Evolutionary conservation across 2,329 filamentous ascomycete genomes (phyloP).

Genomic region (Pseudocercospora ulei): DNA sequence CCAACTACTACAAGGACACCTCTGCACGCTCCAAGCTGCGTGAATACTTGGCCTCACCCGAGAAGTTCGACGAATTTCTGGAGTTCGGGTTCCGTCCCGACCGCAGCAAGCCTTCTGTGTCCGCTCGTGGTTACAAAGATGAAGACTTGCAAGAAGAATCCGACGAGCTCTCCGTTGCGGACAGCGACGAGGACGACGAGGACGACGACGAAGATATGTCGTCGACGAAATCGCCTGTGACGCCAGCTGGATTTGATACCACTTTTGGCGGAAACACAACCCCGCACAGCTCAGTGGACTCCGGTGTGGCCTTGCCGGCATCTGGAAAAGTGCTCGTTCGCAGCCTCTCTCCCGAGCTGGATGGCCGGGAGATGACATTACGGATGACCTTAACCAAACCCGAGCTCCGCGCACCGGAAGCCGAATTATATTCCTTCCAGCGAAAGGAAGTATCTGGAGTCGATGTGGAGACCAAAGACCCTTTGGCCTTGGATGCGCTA

Average conservation of each 20-base stretch:
- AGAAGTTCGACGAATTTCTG: slow-evolving; percentile 91
- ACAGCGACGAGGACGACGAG: slow-evolving; percentile 18
- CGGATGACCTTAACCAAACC: slow-evolving; percentile 90
- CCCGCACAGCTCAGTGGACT: slow-evolving; percentile 34
- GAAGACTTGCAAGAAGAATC: slow-evolving; percentile 8
- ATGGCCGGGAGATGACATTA: slow-evolving; percentile 74
- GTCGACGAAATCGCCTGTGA: slow-evolving; percentile 8
- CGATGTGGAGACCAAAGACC: slow-evolving; percentile 37
- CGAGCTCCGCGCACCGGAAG: slow-evolving; percentile 68
- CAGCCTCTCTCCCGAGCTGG: slow-evolving; percentile 17
- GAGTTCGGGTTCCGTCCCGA: slow-evolving; percentile 65
- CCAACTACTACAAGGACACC: slow-evolving; percentile 74
- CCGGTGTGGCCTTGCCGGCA: slow-evolving; percentile 29
- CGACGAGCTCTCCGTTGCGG: slow-evolving; percentile 13
- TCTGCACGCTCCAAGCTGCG: slow-evolving; percentile 78
- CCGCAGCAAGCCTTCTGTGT: slow-evolving; percentile 5
- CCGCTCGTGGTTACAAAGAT: slow-evolving; percentile 21
- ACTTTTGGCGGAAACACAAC: slow-evolving; percentile 3
- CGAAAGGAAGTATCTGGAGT: slow-evolving; percentile 20
- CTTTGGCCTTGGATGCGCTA: slow-evolving; percentile 48
- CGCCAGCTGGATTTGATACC: slow-evolving; percentile 14
- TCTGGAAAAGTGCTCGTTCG: slow-evolving; percentile 12
- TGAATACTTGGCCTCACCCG: slow-evolving; percentile 74
- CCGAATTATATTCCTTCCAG: slow-evolving; percentile 54
- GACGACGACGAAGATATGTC: slow-evolving; percentile 16